Base-by-base conservation (phyloP, 2,329 filamentous ascomycete genomes). In the Arthrocladium fulminans region DNA sequence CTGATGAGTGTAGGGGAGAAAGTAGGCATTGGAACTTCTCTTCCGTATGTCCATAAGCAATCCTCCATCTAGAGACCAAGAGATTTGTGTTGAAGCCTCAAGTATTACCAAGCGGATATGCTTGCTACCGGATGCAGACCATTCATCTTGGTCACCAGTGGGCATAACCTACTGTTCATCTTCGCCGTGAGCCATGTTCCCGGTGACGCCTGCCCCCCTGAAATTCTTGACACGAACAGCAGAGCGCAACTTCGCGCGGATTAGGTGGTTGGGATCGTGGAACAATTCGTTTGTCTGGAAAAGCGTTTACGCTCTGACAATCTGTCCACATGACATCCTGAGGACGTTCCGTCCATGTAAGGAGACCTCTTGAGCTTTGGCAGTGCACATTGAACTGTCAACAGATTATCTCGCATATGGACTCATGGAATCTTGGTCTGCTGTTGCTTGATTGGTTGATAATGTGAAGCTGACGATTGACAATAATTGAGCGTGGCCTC, bases 201-300 rank as follows among this genome's bases (percentile, higher is more conserved):
- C 29, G 23, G 22, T 15, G 23, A 43, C 27, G 35, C 27, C n/a
- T 37, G 25, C 7, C 12, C 30, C 42, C 19, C 25, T 27, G 22
- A 3, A 35, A 8, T 8, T 12, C 29, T 23, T 22, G 29, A 37
- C 15, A 15, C 20, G 25, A n/a, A 19, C 30, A 25, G 7, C 19
- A n/a, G n/a, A n/a, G n/a, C 49, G 52, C 30, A 15, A 30, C 41
- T 32, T 46, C 45, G 45, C 39, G 27, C 43, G 49, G 52, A 51
- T 52, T 52, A 42, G 41, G 50, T 52, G n/a, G n/a, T n/a, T n/a
- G n/a, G n/a, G n/a, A n/a, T n/a, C n/a, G n/a, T n/a, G n/a, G n/a
- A n/a, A n/a, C n/a, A n/a, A n/a, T n/a, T n/a, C n/a, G n/a, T n/a
- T n/a, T n/a, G n/a, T n/a, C n/a, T n/a, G n/a, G n/a, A n/a, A n/a